phyloP scores from a whole-genome alignment of 1,284 basidiomycete species.

The Sanghuangporus sanghuang region DNA sequence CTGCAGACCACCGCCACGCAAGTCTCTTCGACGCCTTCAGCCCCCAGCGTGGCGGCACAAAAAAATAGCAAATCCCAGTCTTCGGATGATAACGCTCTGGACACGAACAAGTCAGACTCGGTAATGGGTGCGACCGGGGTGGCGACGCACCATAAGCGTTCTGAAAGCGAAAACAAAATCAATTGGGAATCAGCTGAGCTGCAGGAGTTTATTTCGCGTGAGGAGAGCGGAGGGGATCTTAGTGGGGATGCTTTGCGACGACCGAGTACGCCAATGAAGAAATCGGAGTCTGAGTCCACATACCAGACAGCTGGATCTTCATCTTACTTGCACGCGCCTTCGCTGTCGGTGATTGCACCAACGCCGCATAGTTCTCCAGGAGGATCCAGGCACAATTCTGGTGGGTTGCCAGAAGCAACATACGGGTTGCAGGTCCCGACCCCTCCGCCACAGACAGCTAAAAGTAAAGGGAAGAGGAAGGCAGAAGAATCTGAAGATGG shows the following conservation, averaged over 20 bases:
- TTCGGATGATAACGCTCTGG: neutral
- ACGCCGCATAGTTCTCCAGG: constrained; percentile 18
- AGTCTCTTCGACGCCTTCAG: neutral
- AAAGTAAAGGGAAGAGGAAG: constrained; percentile 44
- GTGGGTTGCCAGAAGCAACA: neutral
- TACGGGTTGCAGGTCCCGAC: constrained; percentile 22
- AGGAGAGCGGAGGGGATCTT: neutral
- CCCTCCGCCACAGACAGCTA: constrained; percentile 26
- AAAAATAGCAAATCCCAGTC: neutral
- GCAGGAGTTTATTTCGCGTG: constrained; percentile 2
- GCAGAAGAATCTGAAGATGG: constrained; percentile 42
- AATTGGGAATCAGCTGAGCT: constrained; percentile 11
- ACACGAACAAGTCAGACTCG: neutral
- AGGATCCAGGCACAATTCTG: constrained; percentile 18
- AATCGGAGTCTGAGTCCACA: constrained; percentile 13
- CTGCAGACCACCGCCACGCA: constrained; percentile 1
- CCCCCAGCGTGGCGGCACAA: neutral
- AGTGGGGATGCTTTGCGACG: neutral
- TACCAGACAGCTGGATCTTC: constrained; percentile 16
- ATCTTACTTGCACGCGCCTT: constrained; percentile 18
- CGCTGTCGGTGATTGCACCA: constrained; percentile 19
- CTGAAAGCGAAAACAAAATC: constrained; percentile 8
- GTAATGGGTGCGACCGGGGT: neutral
- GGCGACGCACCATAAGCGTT: constrained; percentile 5
- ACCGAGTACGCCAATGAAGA: constrained; percentile 8